Evolutionary conservation across 1,284 basidiomycete species (phyloP), one percentile per base, ranked within the genome.

Genomic region (Cronartium quercuum): DNA sequence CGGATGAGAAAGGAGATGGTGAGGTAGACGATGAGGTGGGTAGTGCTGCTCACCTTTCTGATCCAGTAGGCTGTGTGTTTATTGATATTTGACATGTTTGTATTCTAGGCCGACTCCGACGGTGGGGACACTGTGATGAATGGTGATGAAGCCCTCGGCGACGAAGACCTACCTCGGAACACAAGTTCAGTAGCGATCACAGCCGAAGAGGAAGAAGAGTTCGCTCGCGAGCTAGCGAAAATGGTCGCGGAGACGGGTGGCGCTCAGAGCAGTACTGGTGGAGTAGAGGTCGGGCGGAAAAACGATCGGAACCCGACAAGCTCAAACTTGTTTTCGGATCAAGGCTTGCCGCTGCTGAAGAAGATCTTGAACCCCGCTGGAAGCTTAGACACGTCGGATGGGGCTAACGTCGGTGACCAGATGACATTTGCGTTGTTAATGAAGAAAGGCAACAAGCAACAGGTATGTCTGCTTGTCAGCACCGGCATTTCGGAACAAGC

Each of bases 361-460:
- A 83, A 35, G 78, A 18, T 58, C 21, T 63, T 71, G 21, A 60
- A 71, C 42, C 69, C 69, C 34, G 35, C 60, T 18, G 12, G 35
- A 24, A 55, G 51, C 12, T 78, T 79, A 34, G 58, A 78, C 0
- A 85, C 83, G 41, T 80, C 80, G 51, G 81, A 82, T 29, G 83
- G 84, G 13, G 34, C 60, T 10, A 77, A 66, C 7, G 64, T 66
- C n/a, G 66, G 66, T 9, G 74, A 77, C 69, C 80, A 89, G 42
- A 98, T 98, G 93, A 90, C 89, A 78, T 99, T 99, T 82, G 94
- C 91, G 7, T 84, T 98, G 60, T 86, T 98, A 77, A 92, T 94
- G 5, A 95, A 95, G 85, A 89, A 89, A 76, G 96, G 95, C 13
- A 94, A 93, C 81, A 96, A 91, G 82, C 91, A 91, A 81, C 91